These are phyloP conservation scores for Odonthalia washingtoniensis DNA, from an alignment of 31 red algal genomes.

Conservation along the genomic window DNA sequence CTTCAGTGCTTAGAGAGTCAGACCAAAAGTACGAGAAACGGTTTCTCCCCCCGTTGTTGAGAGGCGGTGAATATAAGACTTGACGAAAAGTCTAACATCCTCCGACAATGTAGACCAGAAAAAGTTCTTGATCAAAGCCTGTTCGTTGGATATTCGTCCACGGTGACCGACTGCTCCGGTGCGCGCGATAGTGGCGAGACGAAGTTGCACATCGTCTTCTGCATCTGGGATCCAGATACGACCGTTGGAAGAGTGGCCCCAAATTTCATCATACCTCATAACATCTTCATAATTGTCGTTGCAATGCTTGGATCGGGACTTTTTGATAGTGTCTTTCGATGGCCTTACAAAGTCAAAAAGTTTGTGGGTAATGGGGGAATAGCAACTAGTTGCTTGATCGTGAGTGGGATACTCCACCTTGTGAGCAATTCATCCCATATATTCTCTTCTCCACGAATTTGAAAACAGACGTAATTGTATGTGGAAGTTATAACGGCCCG, in stretches of 20 bases:
- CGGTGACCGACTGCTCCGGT: conserved; percentile 8
- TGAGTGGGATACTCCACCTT: not conserved
- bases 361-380: not conserved
- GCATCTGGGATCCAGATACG: conserved; percentile 19
- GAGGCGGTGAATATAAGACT: too few relatives aligned
- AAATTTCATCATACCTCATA: not conserved
- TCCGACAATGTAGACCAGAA: too few relatives aligned
- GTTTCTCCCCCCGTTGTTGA: too few relatives aligned
- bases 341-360: not conserved
- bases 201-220: not conserved
- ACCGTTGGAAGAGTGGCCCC: not conserved
- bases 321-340: not conserved
- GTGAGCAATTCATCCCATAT: conserved; percentile 25
- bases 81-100: too few relatives aligned
- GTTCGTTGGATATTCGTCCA: not conserved
- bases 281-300: not conserved
- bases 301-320: not conserved
- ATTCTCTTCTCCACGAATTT: too few relatives aligned
- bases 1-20: not conserved
- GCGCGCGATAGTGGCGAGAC: not conserved
- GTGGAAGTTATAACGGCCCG: not conserved
- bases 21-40: too few relatives aligned
- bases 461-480: conserved; percentile 1
- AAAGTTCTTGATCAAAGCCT: not conserved
- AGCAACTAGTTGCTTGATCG: not conserved